Percentiles rank a stretch among this genome's conserved stretches.
Evolutionary conservation across 345 rosid species (phyloP).

Genomic region (Hypericum androsaemum): DNA sequence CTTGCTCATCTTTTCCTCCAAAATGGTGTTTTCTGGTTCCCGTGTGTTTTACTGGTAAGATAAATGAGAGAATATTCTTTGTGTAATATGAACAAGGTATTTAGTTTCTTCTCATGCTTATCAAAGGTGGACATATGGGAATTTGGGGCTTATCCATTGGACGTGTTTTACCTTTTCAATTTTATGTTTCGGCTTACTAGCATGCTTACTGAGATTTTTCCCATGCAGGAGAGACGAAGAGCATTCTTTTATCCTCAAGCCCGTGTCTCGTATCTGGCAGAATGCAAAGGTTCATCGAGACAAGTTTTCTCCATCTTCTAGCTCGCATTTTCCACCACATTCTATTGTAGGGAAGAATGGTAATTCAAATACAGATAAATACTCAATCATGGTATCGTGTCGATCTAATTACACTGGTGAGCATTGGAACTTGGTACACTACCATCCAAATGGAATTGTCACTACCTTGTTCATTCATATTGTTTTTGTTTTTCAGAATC

Average conservation of each 20-base stretch:
- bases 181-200: no score
- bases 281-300: constrained; percentile 40
- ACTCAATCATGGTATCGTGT: constrained; percentile 84
- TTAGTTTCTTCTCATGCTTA: no score
- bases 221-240: constrained; percentile 88
- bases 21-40: no score
- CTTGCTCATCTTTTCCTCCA: not conserved
- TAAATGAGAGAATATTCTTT: no score
- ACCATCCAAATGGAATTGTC: constrained; percentile 1
- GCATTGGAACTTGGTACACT: constrained; percentile 13
- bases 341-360: constrained; percentile 38
- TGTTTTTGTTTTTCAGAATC: constrained; percentile 43
- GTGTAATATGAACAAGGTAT: no score
- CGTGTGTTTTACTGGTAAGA: no score
- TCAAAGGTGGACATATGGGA: no score
- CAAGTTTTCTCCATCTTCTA: constrained; percentile 34
- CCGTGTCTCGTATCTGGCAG: constrained; percentile 50
- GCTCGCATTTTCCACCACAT: constrained; percentile 36
- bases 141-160: no score
- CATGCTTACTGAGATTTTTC: constrained; percentile 8
- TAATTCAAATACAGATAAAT: constrained; percentile 40
- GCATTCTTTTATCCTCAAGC: constrained; percentile 90
- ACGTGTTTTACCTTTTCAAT: no score
- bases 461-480: constrained; percentile 9
- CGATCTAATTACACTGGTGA: constrained; percentile 86